Evolutionary conservation across 495 filamentous ascomycete species (phyloP).

Genomic region (Talaromyces stipitatus): DNA sequence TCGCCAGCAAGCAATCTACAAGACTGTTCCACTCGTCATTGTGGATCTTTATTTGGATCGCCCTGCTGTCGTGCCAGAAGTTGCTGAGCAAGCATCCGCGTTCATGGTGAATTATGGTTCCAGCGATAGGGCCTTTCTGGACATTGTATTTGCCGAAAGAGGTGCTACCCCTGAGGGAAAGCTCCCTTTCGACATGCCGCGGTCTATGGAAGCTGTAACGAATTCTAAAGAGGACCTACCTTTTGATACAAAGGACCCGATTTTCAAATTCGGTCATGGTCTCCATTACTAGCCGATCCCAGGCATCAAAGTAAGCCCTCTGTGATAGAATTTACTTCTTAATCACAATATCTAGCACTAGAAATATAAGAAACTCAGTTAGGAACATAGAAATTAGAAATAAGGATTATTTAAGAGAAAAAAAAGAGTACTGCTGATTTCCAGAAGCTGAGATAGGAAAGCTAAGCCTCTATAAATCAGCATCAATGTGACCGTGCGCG

Average conservation of each 20-base stretch:
- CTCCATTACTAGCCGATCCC: too few relatives aligned
- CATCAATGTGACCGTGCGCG: too few relatives aligned
- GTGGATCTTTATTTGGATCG: neutral
- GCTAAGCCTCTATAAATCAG: too few relatives aligned
- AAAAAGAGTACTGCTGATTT: too few relatives aligned
- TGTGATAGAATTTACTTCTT: too few relatives aligned
- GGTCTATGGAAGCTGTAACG: neutral
- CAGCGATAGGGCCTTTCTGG: neutral
- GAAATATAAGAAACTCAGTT: too few relatives aligned
- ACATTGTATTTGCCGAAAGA: neutral
- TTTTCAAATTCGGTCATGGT: neutral
- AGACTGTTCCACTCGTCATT: neutral
- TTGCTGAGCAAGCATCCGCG: neutral
- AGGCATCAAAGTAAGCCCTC: too few relatives aligned
- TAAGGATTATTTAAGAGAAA: too few relatives aligned
- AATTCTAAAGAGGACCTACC: neutral
- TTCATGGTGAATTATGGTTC: neutral
- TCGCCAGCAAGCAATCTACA: constrained; percentile 11
- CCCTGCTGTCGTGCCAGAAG: neutral
- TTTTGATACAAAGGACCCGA: neutral
- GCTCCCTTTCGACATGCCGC: neutral
- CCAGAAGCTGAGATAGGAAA: too few relatives aligned
- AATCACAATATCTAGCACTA: too few relatives aligned
- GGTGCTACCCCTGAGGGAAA: neutral
- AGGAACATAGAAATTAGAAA: too few relatives aligned